Evolutionary conservation across 2,329 filamentous ascomycete genomes (phyloP).

Genomic region (Rhytidhysteron rufulum): DNA sequence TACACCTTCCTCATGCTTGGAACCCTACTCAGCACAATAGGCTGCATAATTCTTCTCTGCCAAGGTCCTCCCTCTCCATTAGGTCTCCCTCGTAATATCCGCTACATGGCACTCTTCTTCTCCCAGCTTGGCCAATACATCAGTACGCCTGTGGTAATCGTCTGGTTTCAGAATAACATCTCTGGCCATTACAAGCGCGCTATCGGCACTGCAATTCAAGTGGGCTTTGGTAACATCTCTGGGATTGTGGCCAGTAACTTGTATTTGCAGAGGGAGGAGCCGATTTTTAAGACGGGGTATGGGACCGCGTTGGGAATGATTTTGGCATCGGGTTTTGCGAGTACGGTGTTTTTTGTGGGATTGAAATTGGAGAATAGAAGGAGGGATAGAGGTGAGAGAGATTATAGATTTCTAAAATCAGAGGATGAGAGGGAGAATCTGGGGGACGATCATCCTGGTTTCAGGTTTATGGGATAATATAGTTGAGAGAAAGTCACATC

Average conservation of each 20-base stretch:
- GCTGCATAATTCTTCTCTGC: constrained; percentile 45
- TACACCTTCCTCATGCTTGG: constrained; percentile 9
- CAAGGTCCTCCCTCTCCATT: too few relatives aligned
- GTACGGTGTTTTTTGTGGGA: constrained; percentile 39
- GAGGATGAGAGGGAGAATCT: constrained; percentile 39
- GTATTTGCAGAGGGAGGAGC: background rate
- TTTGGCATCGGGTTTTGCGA: constrained; percentile 45
- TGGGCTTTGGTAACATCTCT: constrained; percentile 45
- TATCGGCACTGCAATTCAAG: background rate
- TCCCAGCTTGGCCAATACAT: constrained; percentile 50
- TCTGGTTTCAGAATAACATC: constrained; percentile 51
- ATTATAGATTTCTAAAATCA: constrained; percentile 34
- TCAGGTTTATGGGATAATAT: constrained; percentile 40
- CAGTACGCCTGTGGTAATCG: constrained; percentile 50
- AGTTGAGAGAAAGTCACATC: too few relatives aligned
- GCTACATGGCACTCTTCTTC: constrained; percentile 48
- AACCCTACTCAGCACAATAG: constrained; percentile 35
- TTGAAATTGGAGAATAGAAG: constrained; percentile 36
- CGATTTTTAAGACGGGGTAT: background rate
- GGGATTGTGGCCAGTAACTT: constrained; percentile 45
- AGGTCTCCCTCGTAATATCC: constrained; percentile 23
- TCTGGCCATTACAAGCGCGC: constrained; percentile 3
- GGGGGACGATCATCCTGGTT: constrained; percentile 42
- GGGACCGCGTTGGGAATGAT: constrained; percentile 26
- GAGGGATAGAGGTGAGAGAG: constrained; percentile 21